Evolutionary conservation across 148 eudicot species (phyloP).

Genomic region (Persicaria maculosa): DNA sequence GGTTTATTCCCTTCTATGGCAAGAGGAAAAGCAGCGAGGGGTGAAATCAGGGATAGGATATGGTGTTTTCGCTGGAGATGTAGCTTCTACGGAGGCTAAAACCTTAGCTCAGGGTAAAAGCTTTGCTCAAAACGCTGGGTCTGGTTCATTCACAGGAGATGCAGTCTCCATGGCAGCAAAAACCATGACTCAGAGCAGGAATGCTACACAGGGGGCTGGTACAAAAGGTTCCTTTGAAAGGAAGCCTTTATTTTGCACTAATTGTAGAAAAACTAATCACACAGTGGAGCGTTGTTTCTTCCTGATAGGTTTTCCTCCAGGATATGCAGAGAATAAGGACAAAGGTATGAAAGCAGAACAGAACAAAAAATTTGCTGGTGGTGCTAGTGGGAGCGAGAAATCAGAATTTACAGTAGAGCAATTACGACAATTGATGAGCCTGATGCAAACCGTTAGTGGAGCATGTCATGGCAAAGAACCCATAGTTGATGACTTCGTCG

Average conservation of each 20-base stretch:
- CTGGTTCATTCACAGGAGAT: no score
- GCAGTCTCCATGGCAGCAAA: no score
- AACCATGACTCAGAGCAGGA: no score
- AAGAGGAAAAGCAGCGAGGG: neutral
- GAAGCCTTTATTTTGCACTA: neutral
- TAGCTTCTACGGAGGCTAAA: neutral
- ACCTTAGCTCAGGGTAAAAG: no score
- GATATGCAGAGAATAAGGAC: neutral
- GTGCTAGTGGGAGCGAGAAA: no score
- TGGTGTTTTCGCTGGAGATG: neutral
- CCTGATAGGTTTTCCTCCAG: neutral
- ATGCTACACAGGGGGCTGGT: no score
- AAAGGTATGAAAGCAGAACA: neutral
- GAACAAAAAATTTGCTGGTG: neutral
- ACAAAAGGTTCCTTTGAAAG: neutral
- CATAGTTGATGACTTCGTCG: neutral
- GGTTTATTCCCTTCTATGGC: neutral
- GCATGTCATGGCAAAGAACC: no score
- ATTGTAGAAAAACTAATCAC: neutral
- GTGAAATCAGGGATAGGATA: neutral
- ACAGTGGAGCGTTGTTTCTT: neutral
- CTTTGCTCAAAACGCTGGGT: no score
- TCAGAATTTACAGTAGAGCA: neutral
- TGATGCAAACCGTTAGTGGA: fast-evolving
- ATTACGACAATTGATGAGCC: fast-evolving